phyloP scores from a whole-genome alignment of 192 early-diverging fungal genomes.

The Polychytrium aggregatum region DNA sequence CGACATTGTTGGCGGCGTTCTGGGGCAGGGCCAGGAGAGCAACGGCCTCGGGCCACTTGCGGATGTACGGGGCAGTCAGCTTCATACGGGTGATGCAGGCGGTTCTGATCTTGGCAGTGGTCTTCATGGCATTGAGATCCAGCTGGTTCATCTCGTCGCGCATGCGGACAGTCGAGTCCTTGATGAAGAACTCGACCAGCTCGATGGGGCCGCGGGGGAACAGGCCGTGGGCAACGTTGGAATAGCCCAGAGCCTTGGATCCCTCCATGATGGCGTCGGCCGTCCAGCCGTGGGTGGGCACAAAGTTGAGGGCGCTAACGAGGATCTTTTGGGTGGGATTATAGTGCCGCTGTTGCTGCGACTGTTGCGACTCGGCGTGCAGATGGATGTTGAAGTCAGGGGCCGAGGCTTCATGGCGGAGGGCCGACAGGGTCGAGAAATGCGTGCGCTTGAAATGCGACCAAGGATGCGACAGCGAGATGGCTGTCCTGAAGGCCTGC shows the following conservation, averaged over 20 bases:
- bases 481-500: too few species aligned
- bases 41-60: conserved; percentile 68
- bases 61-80: conserved; percentile 57
- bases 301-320: conserved; percentile 50
- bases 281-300: conserved; percentile 67
- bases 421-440: too few species aligned
- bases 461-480: too few species aligned
- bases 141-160: background rate
- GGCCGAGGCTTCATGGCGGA: too few species aligned
- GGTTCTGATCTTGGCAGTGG: conserved; percentile 40
- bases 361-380: too few species aligned
- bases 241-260: conserved; percentile 55
- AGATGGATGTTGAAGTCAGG: too few species aligned
- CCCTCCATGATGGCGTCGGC: conserved; percentile 49
- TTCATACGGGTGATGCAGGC: conserved; percentile 54
- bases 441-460: too few species aligned
- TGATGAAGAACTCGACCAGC: conserved; percentile 66
- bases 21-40: conserved; percentile 70
- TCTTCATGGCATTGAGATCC: conserved; percentile 5
- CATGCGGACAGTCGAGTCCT: conserved; percentile 38
- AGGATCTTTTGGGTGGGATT: conserved; percentile 42
- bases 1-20: conserved; percentile 57
- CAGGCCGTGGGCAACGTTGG: conserved; percentile 59
- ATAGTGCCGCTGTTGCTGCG: too few species aligned
- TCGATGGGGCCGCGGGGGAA: conserved; percentile 52